A percentile compares a stretch with the other conserved stretches of the same genome.
These are phyloP conservation scores for Agapanthus africanus DNA, from an alignment of 106 monocot genomes.

Conservation along the genomic window DNA sequence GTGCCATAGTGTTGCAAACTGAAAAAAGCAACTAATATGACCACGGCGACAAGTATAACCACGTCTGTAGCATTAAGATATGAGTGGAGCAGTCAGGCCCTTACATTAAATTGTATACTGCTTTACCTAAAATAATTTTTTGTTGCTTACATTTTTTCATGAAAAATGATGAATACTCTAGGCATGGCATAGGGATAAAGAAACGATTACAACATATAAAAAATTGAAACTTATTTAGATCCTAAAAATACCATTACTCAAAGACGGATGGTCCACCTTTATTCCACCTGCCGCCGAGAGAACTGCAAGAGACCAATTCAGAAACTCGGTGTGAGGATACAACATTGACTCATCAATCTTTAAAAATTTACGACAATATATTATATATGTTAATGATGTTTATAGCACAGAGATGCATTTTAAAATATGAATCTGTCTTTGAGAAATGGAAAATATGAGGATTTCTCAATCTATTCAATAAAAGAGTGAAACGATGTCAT, in stretches of 20 bases:
- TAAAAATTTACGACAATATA: too few species aligned
- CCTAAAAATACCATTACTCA: constrained; percentile 59
- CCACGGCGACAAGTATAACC: constrained; percentile 70
- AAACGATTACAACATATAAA: background rate
- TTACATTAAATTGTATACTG: background rate
- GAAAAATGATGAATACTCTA: too few species aligned
- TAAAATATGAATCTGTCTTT: too few species aligned
- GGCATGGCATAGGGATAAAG: too few species aligned
- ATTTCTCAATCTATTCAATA: too few species aligned
- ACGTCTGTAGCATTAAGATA: constrained; percentile 47
- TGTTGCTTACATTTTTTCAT: too few species aligned
- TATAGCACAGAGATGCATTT: too few species aligned
- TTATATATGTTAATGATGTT: background rate
- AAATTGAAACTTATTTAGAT: background rate
- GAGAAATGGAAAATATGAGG: too few species aligned
- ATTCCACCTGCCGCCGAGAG: constrained; percentile 92
- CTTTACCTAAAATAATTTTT: background rate
- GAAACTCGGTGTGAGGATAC: too few species aligned
- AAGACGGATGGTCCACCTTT: constrained; percentile 56
- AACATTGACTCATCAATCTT: too few species aligned
- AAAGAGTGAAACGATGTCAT: too few species aligned
- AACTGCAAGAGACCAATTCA: constrained; percentile 50
- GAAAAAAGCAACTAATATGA: constrained; percentile 57
- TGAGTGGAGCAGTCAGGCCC: background rate
- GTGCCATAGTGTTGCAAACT: constrained; percentile 53